phyloP scores from a whole-genome alignment of 2,329 filamentous ascomycete species.

The Ophiosphaerella herpotricha region DNA sequence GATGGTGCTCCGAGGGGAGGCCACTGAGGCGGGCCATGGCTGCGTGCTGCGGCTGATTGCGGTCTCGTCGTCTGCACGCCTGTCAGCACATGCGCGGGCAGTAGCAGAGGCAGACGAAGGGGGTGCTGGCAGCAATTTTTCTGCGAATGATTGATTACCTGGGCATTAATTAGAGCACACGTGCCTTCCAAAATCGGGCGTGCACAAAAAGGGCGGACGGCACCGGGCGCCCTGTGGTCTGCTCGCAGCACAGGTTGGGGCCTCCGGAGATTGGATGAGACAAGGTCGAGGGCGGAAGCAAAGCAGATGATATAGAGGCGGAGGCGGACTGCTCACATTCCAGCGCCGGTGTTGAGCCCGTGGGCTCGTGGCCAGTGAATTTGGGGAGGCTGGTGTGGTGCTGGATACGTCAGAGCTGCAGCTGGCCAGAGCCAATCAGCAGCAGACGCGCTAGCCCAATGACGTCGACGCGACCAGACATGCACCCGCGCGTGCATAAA shows the following conservation, averaged over 20 bases:
- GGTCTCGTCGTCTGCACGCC: too few species aligned
- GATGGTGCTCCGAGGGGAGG: constrained; percentile 43
- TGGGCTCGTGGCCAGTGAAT: not conserved
- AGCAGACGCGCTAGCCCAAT: constrained; percentile 1
- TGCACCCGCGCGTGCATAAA: not conserved
- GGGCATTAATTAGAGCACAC: not conserved
- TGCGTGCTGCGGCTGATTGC: not conserved
- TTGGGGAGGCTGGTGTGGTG: constrained; percentile 14
- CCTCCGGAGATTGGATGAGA: too few species aligned
- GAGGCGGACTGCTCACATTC: too few species aligned
- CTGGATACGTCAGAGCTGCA: constrained; percentile 22
- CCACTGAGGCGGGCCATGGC: constrained; percentile 42
- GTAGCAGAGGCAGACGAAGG: not conserved
- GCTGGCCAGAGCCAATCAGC: constrained; percentile 14
- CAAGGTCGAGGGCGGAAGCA: too few species aligned
- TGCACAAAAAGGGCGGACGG: constrained; percentile 4
- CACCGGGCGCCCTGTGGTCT: constrained; percentile 5
- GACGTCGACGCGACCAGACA: constrained; percentile 34
- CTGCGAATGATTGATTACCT: too few species aligned
- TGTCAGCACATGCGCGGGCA: too few species aligned
- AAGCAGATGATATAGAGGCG: too few species aligned
- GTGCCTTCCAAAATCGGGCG: constrained; percentile 3
- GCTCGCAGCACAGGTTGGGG: not conserved
- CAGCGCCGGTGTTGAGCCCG: too few species aligned
- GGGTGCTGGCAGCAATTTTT: not conserved